Evolutionary conservation across 176 grass and related monocot genomes (phyloP).

Genomic region (Oryza australiensis): DNA sequence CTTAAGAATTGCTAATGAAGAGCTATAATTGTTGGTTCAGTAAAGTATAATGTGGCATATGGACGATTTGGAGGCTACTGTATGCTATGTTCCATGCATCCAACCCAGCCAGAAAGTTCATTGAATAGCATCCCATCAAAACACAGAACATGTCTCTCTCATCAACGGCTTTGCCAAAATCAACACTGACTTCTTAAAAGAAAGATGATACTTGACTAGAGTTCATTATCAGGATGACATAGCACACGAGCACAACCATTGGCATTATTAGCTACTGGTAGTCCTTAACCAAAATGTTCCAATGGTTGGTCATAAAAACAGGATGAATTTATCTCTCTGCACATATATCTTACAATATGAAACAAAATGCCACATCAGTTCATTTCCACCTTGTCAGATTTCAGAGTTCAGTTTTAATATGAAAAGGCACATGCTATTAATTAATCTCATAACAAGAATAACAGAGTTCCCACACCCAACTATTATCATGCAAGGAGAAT

Average conservation of each 20-base stretch:
- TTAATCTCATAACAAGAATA: neutral
- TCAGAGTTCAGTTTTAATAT: neutral
- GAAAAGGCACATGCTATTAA: neutral
- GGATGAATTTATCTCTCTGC: neutral
- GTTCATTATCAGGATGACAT: neutral
- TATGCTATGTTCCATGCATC: neutral
- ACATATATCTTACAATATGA: neutral
- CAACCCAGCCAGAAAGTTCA: neutral
- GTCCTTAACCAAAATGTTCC: neutral
- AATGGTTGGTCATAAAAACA: neutral
- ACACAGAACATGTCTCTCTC: neutral
- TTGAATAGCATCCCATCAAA: neutral
- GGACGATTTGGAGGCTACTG: neutral
- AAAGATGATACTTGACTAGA: neutral
- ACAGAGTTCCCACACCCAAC: neutral
- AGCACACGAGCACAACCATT: neutral
- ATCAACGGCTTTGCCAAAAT: neutral
- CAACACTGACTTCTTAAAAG: neutral
- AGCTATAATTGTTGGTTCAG: neutral
- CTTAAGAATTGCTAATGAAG: neutral
- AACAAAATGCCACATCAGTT: slow-evolving; percentile 17
- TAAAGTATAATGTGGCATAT: neutral
- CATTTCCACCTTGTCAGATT: neutral
- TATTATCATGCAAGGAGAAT: neutral
- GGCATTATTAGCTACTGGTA: neutral